Percentiles rank a stretch among this genome's conserved stretches.
phyloP scores from a whole-genome alignment of 495 filamentous ascomycete species.

The Lasiosphaeria ovina region DNA sequence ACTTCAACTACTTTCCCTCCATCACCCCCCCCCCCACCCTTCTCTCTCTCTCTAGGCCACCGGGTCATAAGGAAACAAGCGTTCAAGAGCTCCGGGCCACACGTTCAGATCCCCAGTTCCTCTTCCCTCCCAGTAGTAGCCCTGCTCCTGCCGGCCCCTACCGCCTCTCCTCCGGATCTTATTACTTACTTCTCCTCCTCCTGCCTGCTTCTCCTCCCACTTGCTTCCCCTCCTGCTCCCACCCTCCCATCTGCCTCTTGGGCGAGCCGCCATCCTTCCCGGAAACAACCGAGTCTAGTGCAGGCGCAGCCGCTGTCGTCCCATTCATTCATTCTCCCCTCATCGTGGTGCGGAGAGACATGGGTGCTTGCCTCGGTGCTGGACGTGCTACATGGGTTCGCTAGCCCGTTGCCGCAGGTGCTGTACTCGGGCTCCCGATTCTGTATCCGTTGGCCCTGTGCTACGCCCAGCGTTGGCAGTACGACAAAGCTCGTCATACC shows the following conservation, averaged over 20 bases:
- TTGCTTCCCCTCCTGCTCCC: background rate
- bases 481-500: conserved; percentile 42
- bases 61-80: background rate
- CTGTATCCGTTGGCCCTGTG: conserved; percentile 41
- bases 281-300: conserved; percentile 9
- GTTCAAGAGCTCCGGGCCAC: background rate
- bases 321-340: conserved; percentile 11
- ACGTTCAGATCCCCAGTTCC: background rate
- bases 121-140: background rate
- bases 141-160: too few species aligned
- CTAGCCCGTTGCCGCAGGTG: conserved; percentile 34
- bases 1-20: background rate
- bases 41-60: background rate
- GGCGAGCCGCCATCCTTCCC: background rate
- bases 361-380: conserved; percentile 32
- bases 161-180: too few species aligned
- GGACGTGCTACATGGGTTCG: conserved; percentile 35
- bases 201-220: background rate
- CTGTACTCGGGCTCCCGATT: conserved; percentile 40
- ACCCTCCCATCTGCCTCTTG: background rate
- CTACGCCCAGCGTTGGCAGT: conserved; percentile 45
- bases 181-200: too few species aligned
- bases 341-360: conserved; percentile 22
- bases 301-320: conserved; percentile 11
- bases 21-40: background rate